phyloP scores from a whole-genome alignment of 352 stramenopile species.

The Globisporangium nagaii region DNA sequence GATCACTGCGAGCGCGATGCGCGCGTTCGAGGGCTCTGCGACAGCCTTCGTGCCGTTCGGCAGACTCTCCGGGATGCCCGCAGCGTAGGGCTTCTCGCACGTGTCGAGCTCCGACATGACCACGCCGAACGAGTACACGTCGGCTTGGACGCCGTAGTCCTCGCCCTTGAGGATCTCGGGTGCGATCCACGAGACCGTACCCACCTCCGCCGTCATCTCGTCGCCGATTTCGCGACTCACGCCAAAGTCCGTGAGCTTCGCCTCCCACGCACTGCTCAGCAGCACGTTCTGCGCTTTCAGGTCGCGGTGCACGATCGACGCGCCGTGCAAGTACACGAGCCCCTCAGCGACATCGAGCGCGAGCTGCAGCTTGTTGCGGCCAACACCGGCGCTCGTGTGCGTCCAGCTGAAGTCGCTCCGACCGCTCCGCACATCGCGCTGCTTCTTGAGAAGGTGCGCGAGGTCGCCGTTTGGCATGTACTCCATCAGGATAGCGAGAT shows the following conservation, averaged over 20 bases:
- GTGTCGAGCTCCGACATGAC: conserved; percentile 48
- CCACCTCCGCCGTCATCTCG: conserved; percentile 43
- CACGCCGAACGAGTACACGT: conserved; percentile 59
- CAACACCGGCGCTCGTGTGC: background rate
- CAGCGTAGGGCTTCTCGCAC: conserved; percentile 34
- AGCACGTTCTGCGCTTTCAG: conserved; percentile 58
- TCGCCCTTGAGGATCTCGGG: conserved; percentile 46
- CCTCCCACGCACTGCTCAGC: conserved; percentile 23
- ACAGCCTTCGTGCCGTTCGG: conserved; percentile 1
- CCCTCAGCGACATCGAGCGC: conserved; percentile 20
- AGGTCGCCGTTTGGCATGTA: conserved; percentile 31
- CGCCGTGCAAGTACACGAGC: conserved; percentile 27
- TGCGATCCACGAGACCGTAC: conserved; percentile 50
- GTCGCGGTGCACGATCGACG: conserved; percentile 47
- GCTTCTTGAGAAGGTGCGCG: conserved; percentile 13
- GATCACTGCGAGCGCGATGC: conserved; percentile 34
- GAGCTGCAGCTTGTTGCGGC: conserved; percentile 10
- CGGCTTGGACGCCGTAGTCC: conserved; percentile 36
- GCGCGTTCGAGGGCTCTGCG: conserved; percentile 29
- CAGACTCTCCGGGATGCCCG: conserved; percentile 12
- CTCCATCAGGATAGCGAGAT: conserved; percentile 22
- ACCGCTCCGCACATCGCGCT: conserved; percentile 6
- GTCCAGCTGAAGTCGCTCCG: conserved; percentile 31
- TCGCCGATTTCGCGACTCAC: conserved; percentile 28
- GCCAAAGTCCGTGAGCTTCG: conserved; percentile 24